Base-by-base conservation (phyloP, 805 yeast species). In the Saccharomyces eubayanus region DNA sequence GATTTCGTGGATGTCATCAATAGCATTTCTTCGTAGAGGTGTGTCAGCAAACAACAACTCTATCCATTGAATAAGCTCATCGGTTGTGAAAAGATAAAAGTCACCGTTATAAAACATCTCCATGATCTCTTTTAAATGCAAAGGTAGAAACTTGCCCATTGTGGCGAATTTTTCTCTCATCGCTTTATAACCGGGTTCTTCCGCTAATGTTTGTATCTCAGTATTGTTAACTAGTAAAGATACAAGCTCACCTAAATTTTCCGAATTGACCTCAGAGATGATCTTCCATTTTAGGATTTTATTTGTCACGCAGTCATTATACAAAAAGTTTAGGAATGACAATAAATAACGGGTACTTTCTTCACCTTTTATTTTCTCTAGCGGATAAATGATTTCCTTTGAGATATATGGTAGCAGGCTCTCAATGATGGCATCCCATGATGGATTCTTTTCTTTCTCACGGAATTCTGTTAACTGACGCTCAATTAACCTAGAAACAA, bases 41-140 rank as follows among this genome's bases (percentile, higher is more conserved):
- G 76, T 73, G 47, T 73, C 74, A n/a, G 75, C 75, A 58, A 73
- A 73, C n/a, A 74, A 54, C 51, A 71, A 57, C 41, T 62, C 62
- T n/a, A 74, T 58, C 70, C 75, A 65, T 31, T 63, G 61, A 12
- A 73, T 60, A 5, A 74, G 54, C 54, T 74, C 77, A 1, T 64
- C 63, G 0, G 77, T 74, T 2, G 62, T 52, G 51, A 73, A 67
- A 48, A 73, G 65, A 52, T 62, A 74, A 47, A 74, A 72, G 51
- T 72, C 77, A 21, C 75, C 77, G 51, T 69, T 65, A 48, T 72
- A 72, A 47, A 74, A 74, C 64, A 67, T 60, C 9, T 70, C 68
- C 74, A 73, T 69, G 28, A 74, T 73, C 5, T 74, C 75, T 45
- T 67, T 69, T 55, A 74, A 52, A 57, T 74, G 85, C 71, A 62